Base-by-base conservation (phyloP, 768 basidiomycete species). In the Hygrocybe coccinea region DNA sequence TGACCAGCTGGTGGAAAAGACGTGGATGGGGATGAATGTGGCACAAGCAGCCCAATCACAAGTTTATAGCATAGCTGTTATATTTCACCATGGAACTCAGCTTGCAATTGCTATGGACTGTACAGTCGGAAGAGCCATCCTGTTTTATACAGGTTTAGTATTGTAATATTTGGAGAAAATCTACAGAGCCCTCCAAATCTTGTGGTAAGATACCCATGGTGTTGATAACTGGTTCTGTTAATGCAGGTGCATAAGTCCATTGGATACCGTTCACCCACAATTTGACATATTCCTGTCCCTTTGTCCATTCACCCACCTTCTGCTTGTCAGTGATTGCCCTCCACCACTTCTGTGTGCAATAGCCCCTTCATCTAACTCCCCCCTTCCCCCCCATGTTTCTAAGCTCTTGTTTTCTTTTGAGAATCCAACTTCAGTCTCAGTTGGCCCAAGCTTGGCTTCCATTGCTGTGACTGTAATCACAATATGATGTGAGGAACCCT, bases 11-110 rank as follows among this genome's bases (percentile, higher is more conserved):
- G 90, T 94, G 12, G 97, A 99, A 75, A 97, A 97, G 82, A 93
- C 92, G n/a, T 97, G 95, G 91, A 93, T 93, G 91, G 88, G 87
- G 36, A 86, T 93, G 81, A 92, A 92, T 61, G 90, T 90, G 34
- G 90, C 91, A 9, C 82, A 89, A 67, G 90, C 91, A 46, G 90
- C 90, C 19, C 87, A 89, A 61, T 83, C 87, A 49, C 77, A 84
- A 57, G 74, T 53, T 2, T n/a, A 57, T 52, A 22, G 54, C 52
- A 22, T 65, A 59, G 54, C n/a, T 10, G 50, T 44, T 10, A 14
- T 52, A 44, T 52, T 48, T 45, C 19, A 15, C 8, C 36, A 50
- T 59, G 44, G 53, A 57, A 47, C 60, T 63, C 66, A 10, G 52
- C 35, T 37, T 54, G 14, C 15, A 25, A 34, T 22, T n/a, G n/a